Base-by-base conservation (phyloP, 371 early-diverging fungal species). In the Lichtheimia ramosa region DNA sequence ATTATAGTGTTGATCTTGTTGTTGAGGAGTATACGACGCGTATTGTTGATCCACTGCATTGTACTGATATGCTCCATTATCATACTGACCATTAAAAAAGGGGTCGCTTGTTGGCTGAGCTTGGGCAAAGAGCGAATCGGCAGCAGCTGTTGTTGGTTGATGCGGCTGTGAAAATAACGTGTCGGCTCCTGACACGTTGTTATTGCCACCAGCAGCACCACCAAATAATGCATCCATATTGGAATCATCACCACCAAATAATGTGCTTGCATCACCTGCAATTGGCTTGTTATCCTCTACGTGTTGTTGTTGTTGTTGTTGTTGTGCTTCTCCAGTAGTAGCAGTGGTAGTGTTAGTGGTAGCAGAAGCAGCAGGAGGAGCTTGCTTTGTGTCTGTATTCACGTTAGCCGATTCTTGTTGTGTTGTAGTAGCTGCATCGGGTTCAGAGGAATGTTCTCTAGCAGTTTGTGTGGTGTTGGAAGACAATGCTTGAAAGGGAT, bases 211-310 rank as follows among this genome's bases (percentile, higher is more conserved):
- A 27, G 6, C 27, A 51, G 55, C 39, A 15, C 53, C 28, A n/a
- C 43, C 56, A 55, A 55, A 55, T 15, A 55, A 27, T 8, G 41
- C 56, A 14, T 53, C 28, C 5, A 16, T 39, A 42, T 51, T 58
- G 51, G 42, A 23, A 16, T 51, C 40, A 48, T 55, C 20, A 56
- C 67, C 41, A 60, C 64, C 58, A 65, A 60, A 58, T 25, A 58
- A 43, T 15, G 58, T 15, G 24, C 64, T 58, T 7, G 63, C 63
- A 16, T 58, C 63, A 23, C 58, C 63, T 40, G 58, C 63, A 43
- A 53, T 39, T 0, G 62, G 24, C n/a, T 48, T 43, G 54, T 61
- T 43, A 5, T 43, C 49, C 7, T 13, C 34, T 41, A 48, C 28
- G 58, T 54, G 56, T 8, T 46, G 52, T 24, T 49, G 50, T 10